A percentile compares a stretch with the other conserved stretches of the same genome.
Conservation (phyloP, 352 stramenopile genomes). For the Phytopythium cucurbitacearum region DNA sequence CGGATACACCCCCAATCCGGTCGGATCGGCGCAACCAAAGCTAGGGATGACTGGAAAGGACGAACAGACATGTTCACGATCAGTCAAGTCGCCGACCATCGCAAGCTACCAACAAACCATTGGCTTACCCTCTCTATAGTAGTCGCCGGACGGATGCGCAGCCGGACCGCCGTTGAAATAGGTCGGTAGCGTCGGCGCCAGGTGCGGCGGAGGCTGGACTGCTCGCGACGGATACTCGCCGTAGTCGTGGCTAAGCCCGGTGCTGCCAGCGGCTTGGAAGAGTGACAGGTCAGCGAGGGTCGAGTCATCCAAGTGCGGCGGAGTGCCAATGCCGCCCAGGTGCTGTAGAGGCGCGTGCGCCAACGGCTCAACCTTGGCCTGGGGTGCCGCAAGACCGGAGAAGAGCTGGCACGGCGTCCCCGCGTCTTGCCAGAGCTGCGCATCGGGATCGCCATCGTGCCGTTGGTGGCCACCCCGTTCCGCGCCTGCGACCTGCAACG, state of each 20-base stretch:
- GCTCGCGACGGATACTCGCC: background rate
- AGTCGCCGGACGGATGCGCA: background rate
- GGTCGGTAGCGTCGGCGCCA: conserved; percentile 1
- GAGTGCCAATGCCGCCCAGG: too few species aligned
- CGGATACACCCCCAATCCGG: background rate
- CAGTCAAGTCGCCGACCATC: background rate
- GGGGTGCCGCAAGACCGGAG: too few species aligned
- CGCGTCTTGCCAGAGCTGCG: conserved; percentile 7
- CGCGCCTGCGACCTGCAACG: conserved; percentile 10
- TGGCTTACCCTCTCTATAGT: conserved; percentile 2
- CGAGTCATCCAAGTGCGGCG: too few species aligned
- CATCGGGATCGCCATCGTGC: conserved; percentile 5
- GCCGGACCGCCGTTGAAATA: background rate
- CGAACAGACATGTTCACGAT: background rate
- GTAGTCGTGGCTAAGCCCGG: conserved; percentile 3
- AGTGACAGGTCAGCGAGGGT: too few species aligned
- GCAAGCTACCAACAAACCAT: background rate
- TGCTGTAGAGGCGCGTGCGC: background rate
- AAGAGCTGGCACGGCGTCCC: conserved; percentile 1
- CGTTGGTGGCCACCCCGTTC: conserved; percentile 11
- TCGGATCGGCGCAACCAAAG: background rate
- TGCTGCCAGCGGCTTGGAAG: conserved; percentile 9
- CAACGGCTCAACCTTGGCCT: background rate
- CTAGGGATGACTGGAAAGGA: background rate
- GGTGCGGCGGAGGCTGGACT: background rate